phyloP scores from a whole-genome alignment of 306 rosid genomes.

The Dalbergia oliveri region DNA sequence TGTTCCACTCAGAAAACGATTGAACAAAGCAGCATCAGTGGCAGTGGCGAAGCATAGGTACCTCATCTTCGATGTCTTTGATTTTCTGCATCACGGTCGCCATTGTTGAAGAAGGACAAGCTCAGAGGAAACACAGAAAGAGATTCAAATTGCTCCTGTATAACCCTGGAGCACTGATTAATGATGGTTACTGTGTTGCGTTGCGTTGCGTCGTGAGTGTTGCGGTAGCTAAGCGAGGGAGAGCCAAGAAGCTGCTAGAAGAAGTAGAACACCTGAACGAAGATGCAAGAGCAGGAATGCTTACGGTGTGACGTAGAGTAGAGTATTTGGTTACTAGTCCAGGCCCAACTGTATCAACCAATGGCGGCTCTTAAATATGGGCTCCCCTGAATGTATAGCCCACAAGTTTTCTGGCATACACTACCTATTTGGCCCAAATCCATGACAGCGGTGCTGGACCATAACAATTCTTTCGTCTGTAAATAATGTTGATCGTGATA shows the following conservation, averaged over 20 bases:
- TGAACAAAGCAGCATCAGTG: not conserved
- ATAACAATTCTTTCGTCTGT: no score
- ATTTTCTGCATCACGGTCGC: slow-evolving; percentile 98
- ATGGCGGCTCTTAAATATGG: not conserved
- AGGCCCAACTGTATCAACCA: not conserved
- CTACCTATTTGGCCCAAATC: not conserved
- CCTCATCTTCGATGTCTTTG: slow-evolving; percentile 99
- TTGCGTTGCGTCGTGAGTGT: not conserved
- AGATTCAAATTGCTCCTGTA: not conserved
- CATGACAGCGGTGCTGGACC: not conserved
- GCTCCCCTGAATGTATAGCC: slow-evolving; percentile 1
- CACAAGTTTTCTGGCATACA: not conserved
- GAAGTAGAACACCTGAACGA: not conserved
- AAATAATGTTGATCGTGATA: no score
- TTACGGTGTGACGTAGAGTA: slow-evolving; percentile 45
- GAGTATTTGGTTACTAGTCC: slow-evolving; percentile 15
- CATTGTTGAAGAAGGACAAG: slow-evolving; percentile 61
- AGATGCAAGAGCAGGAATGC: not conserved
- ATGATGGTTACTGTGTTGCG: not conserved
- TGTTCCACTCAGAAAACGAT: not conserved
- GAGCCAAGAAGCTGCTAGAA: slow-evolving; percentile 40
- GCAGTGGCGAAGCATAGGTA: slow-evolving; percentile 37
- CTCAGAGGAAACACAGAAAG: not conserved
- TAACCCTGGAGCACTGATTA: not conserved
- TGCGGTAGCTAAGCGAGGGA: slow-evolving; percentile 6